phyloP scores from a whole-genome alignment of 2,329 filamentous ascomycete species.

The Fusarium sp. region DNA sequence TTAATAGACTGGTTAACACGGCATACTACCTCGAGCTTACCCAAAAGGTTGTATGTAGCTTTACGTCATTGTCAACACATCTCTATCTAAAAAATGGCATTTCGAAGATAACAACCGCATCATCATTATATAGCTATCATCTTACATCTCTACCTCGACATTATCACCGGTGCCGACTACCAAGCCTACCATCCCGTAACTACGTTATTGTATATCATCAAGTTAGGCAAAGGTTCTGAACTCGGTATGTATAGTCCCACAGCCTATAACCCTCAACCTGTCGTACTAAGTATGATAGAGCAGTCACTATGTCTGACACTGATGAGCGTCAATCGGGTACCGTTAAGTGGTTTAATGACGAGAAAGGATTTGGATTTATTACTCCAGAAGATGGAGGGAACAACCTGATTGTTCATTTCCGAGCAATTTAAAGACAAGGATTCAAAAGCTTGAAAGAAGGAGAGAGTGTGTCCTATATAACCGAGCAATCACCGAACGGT shows the following conservation, averaged over 20 bases:
- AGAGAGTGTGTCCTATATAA: neutral
- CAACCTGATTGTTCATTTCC: neutral
- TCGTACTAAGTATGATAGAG: neutral
- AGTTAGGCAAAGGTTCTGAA: fast-evolving
- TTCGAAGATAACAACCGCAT: too few relatives aligned
- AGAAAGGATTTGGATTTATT: neutral
- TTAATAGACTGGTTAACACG: neutral
- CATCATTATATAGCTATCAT: too few relatives aligned
- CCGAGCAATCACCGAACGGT: too few relatives aligned
- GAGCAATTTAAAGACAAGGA: neutral
- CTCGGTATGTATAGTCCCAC: neutral
- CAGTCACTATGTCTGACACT: too few relatives aligned
- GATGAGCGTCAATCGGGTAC: neutral
- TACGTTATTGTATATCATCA: fast-evolving
- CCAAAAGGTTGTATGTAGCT: neutral
- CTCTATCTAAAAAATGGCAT: neutral
- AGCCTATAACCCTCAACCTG: neutral
- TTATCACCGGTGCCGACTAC: neutral
- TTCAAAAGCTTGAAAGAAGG: neutral
- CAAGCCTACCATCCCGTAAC: neutral
- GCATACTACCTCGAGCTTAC: neutral
- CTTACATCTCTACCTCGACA: neutral
- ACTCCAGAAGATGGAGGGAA: neutral
- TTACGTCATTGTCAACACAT: neutral
- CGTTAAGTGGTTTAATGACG: neutral